A percentile compares a stretch with the other conserved stretches of the same genome.
phyloP scores from a whole-genome alignment of 1,139 yeast species.

The Saccharomycopsis hybrid region DNA sequence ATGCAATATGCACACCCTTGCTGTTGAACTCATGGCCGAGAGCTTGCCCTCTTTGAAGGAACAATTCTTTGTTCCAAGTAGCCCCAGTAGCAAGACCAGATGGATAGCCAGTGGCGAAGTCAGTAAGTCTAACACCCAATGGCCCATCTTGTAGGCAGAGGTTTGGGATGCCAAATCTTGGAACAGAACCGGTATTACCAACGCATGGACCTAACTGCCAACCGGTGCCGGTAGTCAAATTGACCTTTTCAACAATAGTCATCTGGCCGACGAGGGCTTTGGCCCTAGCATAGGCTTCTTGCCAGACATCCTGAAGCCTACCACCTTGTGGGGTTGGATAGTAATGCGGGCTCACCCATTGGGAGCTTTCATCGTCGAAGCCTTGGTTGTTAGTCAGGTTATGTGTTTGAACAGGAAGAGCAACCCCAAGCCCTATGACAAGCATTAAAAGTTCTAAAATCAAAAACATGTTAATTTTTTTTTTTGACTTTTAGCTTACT shows the following conservation, averaged over 20 bases:
- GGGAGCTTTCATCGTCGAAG: no score
- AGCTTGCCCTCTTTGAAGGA: conserved; percentile 48
- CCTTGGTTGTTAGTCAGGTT: no score
- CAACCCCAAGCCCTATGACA: no score
- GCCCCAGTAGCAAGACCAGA: conserved; percentile 54
- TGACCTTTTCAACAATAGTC: conserved; percentile 50
- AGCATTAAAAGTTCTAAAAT: no score
- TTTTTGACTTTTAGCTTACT: no score
- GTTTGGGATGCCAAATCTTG: conserved; percentile 49
- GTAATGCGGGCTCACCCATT: conserved; percentile 4
- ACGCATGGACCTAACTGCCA: conserved; percentile 60
- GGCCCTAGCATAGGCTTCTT: conserved; percentile 49
- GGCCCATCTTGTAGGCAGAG: conserved; percentile 66
- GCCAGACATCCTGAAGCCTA: conserved; percentile 42
- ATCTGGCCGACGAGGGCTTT: conserved; percentile 46
- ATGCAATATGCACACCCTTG: conserved; percentile 54
- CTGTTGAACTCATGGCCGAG: conserved; percentile 48
- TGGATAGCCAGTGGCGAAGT: conserved; percentile 51
- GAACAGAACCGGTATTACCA: conserved; percentile 57
- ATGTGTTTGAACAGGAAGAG: no score
- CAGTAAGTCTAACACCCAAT: conserved; percentile 54
- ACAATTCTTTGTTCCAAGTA: conserved; percentile 49
- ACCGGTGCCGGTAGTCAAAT: conserved; percentile 58
- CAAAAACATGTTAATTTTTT: no score
- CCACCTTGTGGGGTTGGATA: conserved; percentile 30